A percentile compares a stretch with the other conserved stretches of the same genome.
phyloP scores from a whole-genome alignment of 805 yeast genomes.

The Saturnispora saitoi region DNA sequence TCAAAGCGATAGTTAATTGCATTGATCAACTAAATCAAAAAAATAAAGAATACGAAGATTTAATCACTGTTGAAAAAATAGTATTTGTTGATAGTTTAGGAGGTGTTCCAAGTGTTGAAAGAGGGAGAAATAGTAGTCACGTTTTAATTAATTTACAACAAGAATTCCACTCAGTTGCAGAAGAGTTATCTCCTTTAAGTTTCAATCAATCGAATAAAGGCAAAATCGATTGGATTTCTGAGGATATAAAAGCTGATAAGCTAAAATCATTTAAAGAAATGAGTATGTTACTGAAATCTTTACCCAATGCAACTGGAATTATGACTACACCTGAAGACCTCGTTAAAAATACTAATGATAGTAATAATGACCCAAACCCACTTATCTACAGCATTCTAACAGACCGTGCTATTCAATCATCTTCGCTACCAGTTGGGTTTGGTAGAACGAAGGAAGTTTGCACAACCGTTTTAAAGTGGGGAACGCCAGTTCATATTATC shows the following conservation, averaged over 20 bases:
- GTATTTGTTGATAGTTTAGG: slow-evolving; percentile 75
- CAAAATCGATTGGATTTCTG: slow-evolving; percentile 3
- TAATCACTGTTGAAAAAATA: slow-evolving; percentile 67
- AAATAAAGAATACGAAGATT: slow-evolving; percentile 19
- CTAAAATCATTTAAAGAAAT: slow-evolving; percentile 57
- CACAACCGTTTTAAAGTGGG: slow-evolving; percentile 75
- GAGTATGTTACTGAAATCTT: slow-evolving; percentile 42
- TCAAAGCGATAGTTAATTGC: slow-evolving; percentile 32
- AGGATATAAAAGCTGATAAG: slow-evolving; percentile 20
- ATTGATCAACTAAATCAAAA: slow-evolving; percentile 23
- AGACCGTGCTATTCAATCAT: slow-evolving; percentile 82
- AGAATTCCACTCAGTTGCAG: slow-evolving; percentile 58
- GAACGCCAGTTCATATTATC: slow-evolving; percentile 48
- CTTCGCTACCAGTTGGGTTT: slow-evolving; percentile 71
- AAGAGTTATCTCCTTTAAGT: slow-evolving; percentile 39
- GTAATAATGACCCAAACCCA: slow-evolving; percentile 59
- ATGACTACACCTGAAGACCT: slow-evolving; percentile 70
- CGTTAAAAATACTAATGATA: slow-evolving; percentile 49
- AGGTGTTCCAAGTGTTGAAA: slow-evolving; percentile 83
- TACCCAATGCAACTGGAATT: slow-evolving; percentile 60
- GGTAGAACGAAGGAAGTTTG: slow-evolving; percentile 52
- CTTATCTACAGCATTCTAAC: slow-evolving; percentile 83
- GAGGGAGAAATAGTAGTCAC: slow-evolving; percentile 66
- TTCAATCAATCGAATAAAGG: slow-evolving; percentile 7
- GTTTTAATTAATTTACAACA: slow-evolving; percentile 80